Base-by-base conservation (phyloP, 108 stramenopile genomes). In the Nannochloropsis granulata region DNA sequence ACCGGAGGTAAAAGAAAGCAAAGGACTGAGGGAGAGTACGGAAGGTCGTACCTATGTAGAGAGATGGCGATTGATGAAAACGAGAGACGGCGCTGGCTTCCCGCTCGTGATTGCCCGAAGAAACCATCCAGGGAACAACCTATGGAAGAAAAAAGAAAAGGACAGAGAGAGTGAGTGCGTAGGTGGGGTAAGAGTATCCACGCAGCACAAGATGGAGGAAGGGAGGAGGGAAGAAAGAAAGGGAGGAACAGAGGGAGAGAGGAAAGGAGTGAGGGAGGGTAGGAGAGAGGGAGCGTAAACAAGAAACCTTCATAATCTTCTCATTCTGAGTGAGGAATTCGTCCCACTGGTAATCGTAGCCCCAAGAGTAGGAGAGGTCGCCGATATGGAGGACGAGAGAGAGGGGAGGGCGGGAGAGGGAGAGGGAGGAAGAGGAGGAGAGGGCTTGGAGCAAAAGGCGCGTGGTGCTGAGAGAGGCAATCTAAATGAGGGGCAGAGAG, bases 31-130 rank as follows among this genome's bases (percentile, higher is more conserved):
- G 14, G 81, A 85, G 56, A 71, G 56, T 2, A 10, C 2, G 56
- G 56, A 11, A 11, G 56, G 56, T 7, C 56, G 34, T 45, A 13
- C 87, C 87, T 21, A 25, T 78, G 84, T 43, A 88, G 78, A 78
- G 82, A n/a, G 87, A 84, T 5, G 81, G 56, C 78, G 34, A 43
- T 19, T n/a, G 78, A 23, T 81, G 87, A 13, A 25, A 23, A 0
- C 24, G 0, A 12, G 87, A 71, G 9, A 21, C 44, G 13, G 23
- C 14, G 25, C 83, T 83, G 42, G 34, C 86, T 13, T 90, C 90
- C 25, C 90, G 85, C 84, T 90, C 90, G 82, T 90, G 90, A 24
- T 90, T 90, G 24, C 90, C 90, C 12, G 84, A 21, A 43, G 84
- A 86, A 0, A 86, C 88, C 89, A 90, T 88, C 87, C 87, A 89